Evolutionary conservation across 768 basidiomycete genomes (phyloP), one percentile per base, ranked within the genome.

Genomic region (Fomitopsis serialis): DNA sequence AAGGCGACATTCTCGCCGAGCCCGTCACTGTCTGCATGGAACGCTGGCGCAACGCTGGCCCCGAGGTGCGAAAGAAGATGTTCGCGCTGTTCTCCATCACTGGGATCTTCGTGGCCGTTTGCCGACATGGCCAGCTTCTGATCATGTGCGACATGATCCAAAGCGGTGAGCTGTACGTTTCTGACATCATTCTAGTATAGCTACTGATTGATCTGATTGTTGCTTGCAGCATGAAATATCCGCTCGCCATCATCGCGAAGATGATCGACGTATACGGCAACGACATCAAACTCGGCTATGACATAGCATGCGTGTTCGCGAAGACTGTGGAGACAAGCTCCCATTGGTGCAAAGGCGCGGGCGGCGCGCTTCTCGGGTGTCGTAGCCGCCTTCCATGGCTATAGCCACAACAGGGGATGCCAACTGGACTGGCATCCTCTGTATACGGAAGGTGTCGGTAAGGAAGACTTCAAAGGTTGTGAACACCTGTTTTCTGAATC

Each of bases 311-410:
- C 25, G 58, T 48, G 1, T 63, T 66, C 46, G n/a, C 42, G 0
- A 58, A 49, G 19, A 67, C 63, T 0, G 9, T 63, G 1, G 6
- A 23, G 3, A 48, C 32, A 2, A 62, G 63, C 40, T 48, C 54
- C n/a, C 12, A 50, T 68, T 6, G 62, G 59, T 7, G 53, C 49
- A 0, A 24, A 44, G 3, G 54, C 57, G 3, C 3, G 24, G 11
- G 40, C 53, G 17, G 36, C 35, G 13, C 9, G 37, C 25, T n/a
- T 60, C 3, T 48, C 56, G 3, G 35, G 66, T 8, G 54, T 64
- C 12, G 60, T 66, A 7, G 58, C 62, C 3, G 58, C 63, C 1
- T 69, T 69, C 54, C 68, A 69, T 49, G 63, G 68, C 2, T 61
- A 68, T 48, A 58, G 59, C 0, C 69, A 70, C 47, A 66, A 65